Conservation (phyloP, 2,329 filamentous ascomycete species). For the Cadophora sp. region DNA sequence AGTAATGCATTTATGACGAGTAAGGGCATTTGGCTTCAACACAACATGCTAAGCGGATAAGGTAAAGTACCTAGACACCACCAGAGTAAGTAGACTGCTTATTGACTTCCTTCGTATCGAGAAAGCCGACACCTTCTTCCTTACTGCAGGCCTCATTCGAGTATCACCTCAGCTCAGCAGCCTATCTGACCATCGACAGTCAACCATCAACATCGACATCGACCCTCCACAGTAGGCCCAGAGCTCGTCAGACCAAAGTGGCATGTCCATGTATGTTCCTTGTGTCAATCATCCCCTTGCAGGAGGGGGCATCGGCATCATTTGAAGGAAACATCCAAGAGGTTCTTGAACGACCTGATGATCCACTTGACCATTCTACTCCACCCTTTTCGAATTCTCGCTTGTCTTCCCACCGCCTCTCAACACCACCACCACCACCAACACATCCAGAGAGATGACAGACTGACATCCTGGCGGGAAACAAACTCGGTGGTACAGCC, state of each 20-base stretch:
- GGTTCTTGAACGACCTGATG: not conserved
- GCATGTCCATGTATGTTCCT: slow-evolving; percentile 22
- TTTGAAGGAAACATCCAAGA: slow-evolving; percentile 8
- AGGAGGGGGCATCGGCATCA: slow-evolving; percentile 14
- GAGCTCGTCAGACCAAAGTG: slow-evolving; percentile 20
- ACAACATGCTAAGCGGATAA: too few relatives aligned
- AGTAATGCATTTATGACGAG: too few relatives aligned
- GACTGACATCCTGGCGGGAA: too few relatives aligned
- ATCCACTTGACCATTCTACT: not conserved
- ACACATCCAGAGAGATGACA: too few relatives aligned
- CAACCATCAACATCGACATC: too few relatives aligned
- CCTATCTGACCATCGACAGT: too few relatives aligned
- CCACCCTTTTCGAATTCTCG: too few relatives aligned
- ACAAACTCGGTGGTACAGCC: too few relatives aligned
- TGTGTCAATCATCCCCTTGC: slow-evolving; percentile 26
- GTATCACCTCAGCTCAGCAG: slow-evolving; percentile 1
- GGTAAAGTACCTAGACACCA: too few relatives aligned
- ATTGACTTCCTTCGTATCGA: too few relatives aligned
- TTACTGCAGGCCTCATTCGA: slow-evolving; percentile 6
- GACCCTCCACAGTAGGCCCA: not conserved
- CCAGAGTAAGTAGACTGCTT: too few relatives aligned
- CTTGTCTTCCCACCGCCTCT: not conserved
- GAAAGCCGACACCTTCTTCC: not conserved
- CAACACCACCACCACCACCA: not conserved
- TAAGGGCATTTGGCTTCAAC: too few relatives aligned